These are phyloP conservation scores for Cytospora leucostoma DNA, from an alignment of 2,329 filamentous ascomycete genomes.

Conservation along the genomic window DNA sequence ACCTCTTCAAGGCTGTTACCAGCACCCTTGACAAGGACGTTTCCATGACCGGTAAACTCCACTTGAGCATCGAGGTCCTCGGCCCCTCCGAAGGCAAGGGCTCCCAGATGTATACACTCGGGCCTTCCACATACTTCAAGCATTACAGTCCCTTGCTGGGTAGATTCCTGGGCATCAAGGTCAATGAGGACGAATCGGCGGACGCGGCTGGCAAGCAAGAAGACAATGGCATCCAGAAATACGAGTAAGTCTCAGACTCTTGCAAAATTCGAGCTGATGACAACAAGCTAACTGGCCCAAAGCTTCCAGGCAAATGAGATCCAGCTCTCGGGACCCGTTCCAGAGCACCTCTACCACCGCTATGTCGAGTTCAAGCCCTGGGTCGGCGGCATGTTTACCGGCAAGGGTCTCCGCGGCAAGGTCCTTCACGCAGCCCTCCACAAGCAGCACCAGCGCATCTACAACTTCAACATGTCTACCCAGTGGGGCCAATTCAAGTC, in stretches of 20 bases:
- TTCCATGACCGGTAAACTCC: constrained; percentile 70
- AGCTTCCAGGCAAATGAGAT: constrained; percentile 94
- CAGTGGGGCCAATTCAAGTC: constrained; percentile 68
- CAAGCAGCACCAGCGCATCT: constrained; percentile 85
- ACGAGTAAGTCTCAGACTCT: constrained; percentile 61
- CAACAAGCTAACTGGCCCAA: constrained; percentile 12
- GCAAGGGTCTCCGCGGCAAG: constrained; percentile 73
- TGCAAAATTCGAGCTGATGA: constrained; percentile 3
- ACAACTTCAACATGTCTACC: constrained; percentile 81
- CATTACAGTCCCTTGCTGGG: constrained; percentile 91
- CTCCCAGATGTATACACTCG: constrained; percentile 76
- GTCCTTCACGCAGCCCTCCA: constrained; percentile 84
- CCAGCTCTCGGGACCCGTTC: constrained; percentile 82
- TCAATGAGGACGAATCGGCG: constrained; percentile 56
- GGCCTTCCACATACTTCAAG: constrained; percentile 73
- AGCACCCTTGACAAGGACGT: constrained; percentile 61
- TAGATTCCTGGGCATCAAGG: constrained; percentile 71
- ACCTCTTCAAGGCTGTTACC: constrained; percentile 69
- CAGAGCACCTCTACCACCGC: constrained; percentile 79
- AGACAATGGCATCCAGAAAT: constrained; percentile 65
- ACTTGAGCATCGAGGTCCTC: constrained; percentile 75
- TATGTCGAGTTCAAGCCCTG: constrained; percentile 93
- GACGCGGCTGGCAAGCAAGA: constrained; percentile 41
- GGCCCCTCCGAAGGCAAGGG: constrained; percentile 70
- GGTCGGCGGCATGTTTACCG: constrained; percentile 84